These are phyloP conservation scores for Massarina eburnea DNA, from an alignment of 2,329 filamentous ascomycete genomes.

Conservation along the genomic window DNA sequence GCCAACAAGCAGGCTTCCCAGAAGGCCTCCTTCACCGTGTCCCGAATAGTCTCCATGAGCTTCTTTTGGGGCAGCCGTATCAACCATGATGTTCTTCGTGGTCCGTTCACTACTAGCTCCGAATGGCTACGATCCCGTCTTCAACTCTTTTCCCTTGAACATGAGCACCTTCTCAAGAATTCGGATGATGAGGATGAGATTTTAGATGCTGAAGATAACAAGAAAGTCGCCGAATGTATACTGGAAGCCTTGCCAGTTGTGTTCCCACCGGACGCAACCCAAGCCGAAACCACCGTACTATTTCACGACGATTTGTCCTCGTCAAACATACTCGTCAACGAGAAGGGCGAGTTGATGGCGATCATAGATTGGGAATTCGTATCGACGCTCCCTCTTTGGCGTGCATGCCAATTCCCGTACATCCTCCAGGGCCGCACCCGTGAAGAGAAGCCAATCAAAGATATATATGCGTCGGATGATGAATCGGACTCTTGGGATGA, in stretches of 20 bases:
- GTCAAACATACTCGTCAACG: conserved; percentile 16
- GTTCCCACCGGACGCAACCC: not conserved
- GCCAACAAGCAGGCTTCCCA: not conserved
- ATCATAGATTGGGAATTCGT: conserved; percentile 21
- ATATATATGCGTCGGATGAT: not conserved
- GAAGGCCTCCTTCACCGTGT: not conserved
- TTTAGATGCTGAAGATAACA: conserved; percentile 10
- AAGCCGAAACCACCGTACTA: conserved; percentile 4
- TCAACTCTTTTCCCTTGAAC: conserved; percentile 1
- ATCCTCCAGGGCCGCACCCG: conserved; percentile 9
- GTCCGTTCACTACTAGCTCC: conserved; percentile 7
- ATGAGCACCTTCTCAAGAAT: conserved; percentile 1
- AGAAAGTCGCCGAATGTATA: conserved; percentile 4
- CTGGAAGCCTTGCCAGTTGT: conserved; percentile 4
- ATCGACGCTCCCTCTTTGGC: conserved; percentile 13
- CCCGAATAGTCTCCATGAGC: conserved; percentile 3
- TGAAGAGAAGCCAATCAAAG: conserved; percentile 2
- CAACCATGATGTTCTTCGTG: conserved; percentile 6
- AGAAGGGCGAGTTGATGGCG: conserved; percentile 5
- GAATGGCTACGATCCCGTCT: conserved; percentile 10
- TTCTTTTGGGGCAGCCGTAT: conserved; percentile 10
- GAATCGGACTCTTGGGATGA: not conserved
- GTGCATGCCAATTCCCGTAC: conserved; percentile 8
- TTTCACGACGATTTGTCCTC: conserved; percentile 9
- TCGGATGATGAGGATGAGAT: conserved; percentile 12